Conservation (phyloP, 2,329 filamentous ascomycete species). For the Colletotrichum sojae region DNA sequence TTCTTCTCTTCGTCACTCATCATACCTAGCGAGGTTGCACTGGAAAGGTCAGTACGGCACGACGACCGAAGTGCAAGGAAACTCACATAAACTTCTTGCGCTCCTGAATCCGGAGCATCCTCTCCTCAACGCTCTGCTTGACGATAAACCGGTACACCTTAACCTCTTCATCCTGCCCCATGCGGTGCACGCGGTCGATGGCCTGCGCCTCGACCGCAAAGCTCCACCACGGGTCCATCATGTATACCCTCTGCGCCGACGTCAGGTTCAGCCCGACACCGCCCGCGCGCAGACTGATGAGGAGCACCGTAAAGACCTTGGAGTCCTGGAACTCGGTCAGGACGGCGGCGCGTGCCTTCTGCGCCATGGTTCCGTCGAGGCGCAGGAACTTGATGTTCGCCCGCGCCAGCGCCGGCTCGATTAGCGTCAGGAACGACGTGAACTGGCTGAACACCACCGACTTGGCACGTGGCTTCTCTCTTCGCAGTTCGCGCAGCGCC, state of each 20-base stretch:
- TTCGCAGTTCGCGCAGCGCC: conserved; percentile 79
- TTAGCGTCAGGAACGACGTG: conserved; percentile 93
- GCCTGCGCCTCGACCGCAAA: conserved; percentile 97
- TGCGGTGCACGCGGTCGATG: conserved; percentile 96
- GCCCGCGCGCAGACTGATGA: conserved; percentile 89
- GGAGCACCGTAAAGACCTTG: conserved; percentile 77
- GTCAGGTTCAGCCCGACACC: conserved; percentile 96
- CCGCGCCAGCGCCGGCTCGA: conserved; percentile 82
- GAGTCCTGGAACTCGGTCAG: conserved; percentile 78
- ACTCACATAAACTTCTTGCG: conserved; percentile 95
- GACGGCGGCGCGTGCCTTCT: conserved; percentile 85
- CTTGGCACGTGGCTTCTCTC: conserved; percentile 79
- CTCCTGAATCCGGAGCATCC: conserved; percentile 95
- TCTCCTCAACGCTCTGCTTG: conserved; percentile 90
- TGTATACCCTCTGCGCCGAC: conserved; percentile 89
- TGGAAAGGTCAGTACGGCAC: conserved; percentile 52
- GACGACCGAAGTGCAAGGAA: neutral
- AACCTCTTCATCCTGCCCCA: conserved; percentile 92
- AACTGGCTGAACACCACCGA: conserved; percentile 98
- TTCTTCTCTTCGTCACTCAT: conserved; percentile 96
- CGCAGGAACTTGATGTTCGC: conserved; percentile 85
- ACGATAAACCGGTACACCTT: conserved; percentile 91
- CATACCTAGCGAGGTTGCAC: conserved; percentile 94
- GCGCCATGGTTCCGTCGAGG: conserved; percentile 90
- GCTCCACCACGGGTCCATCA: conserved; percentile 99